These are phyloP conservation scores for Candida glucosophila DNA, from an alignment of 1,139 yeast species.

Conservation along the genomic window DNA sequence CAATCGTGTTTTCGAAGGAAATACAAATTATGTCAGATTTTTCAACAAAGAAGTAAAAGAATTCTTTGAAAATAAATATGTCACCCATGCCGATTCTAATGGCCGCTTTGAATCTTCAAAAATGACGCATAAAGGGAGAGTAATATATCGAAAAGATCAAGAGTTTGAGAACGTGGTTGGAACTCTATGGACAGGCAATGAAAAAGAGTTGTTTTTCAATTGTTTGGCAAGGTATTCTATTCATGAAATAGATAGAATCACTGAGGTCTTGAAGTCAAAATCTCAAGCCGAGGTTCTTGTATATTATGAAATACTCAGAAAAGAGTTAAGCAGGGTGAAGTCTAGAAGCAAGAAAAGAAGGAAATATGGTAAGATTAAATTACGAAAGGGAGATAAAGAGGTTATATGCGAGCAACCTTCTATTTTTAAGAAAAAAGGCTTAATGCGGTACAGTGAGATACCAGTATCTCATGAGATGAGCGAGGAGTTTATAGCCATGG, in stretches of 20 bases:
- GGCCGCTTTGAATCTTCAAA: conserved; percentile 6
- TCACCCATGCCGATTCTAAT: conserved; percentile 1
- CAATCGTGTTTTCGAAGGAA: conserved; percentile 12
- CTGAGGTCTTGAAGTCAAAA: conserved; percentile 30
- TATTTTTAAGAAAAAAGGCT: conserved; percentile 1
- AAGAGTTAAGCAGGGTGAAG: conserved; percentile 15
- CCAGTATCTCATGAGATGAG: conserved; percentile 52
- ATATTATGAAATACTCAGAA: conserved; percentile 34
- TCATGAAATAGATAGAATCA: conserved; percentile 35
- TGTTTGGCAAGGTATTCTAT: conserved; percentile 40
- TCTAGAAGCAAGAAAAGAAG: conserved; percentile 3
- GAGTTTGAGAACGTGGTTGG: conserved; percentile 2
- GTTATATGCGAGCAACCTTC: conserved; percentile 1
- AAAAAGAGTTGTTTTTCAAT: conserved; percentile 15
- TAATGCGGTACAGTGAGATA: conserved; percentile 4
- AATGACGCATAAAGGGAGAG: conserved; percentile 6
- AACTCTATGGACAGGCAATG: conserved; percentile 13
- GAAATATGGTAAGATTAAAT: conserved; percentile 1
- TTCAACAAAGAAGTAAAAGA: conserved; percentile 15
- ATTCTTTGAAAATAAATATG: conserved; percentile 6
- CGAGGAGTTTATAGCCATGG: conserved; percentile 36
- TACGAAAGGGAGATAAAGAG: background rate
- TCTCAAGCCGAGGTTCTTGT: conserved; percentile 34
- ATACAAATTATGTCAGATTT: conserved; percentile 13
- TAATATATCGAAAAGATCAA: conserved; percentile 4